Percentiles rank a stretch among this genome's conserved stretches.
Conservation (phyloP, 306 rosid genomes). For the Canavalia ensiformis region DNA sequence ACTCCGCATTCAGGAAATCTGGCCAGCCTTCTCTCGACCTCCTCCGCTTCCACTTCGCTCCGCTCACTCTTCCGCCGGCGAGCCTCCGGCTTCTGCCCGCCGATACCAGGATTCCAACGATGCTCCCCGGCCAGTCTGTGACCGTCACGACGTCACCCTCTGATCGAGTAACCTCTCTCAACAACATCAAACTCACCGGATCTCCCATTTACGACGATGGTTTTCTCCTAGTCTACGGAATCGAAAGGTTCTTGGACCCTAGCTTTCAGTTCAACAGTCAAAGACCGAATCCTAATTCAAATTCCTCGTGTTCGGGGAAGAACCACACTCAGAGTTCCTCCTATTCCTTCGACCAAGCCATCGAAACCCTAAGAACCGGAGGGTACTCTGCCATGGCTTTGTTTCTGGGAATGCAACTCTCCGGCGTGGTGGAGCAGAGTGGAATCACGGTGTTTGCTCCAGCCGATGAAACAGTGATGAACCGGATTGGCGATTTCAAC, state of each 20-base stretch:
- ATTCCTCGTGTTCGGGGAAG: conserved; percentile 42
- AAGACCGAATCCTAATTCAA: conserved; percentile 30
- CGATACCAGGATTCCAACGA: conserved; percentile 75
- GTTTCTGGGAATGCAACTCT: conserved; percentile 71
- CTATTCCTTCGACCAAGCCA: conserved; percentile 58
- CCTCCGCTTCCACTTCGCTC: conserved; percentile 73
- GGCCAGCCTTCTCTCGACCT: conserved; percentile 88
- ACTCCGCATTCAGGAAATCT: conserved; percentile 62
- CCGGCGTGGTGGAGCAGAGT: conserved; percentile 49
- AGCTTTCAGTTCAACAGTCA: conserved; percentile 42
- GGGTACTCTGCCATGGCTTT: conserved; percentile 72
- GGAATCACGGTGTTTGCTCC: conserved; percentile 84
- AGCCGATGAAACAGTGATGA: conserved; percentile 56
- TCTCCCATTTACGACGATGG: conserved; percentile 77
- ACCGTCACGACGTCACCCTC: conserved; percentile 60
- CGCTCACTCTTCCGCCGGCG: conserved; percentile 55
- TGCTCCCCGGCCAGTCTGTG: conserved; percentile 57
- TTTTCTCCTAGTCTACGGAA: conserved; percentile 63
- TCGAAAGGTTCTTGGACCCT: conserved; percentile 65
- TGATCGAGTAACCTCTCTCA: conserved; percentile 52
- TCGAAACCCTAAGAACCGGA: conserved; percentile 48
- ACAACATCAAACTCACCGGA: conserved; percentile 53
- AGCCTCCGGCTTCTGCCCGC: conserved; percentile 68
- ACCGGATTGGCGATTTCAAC: conserved; percentile 45
- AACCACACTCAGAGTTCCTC: conserved; percentile 40